Evolutionary conservation across 108 stramenopile species (phyloP), one percentile per base, ranked within the genome.

Genomic region (Halocafeteria seosinensis): DNA sequence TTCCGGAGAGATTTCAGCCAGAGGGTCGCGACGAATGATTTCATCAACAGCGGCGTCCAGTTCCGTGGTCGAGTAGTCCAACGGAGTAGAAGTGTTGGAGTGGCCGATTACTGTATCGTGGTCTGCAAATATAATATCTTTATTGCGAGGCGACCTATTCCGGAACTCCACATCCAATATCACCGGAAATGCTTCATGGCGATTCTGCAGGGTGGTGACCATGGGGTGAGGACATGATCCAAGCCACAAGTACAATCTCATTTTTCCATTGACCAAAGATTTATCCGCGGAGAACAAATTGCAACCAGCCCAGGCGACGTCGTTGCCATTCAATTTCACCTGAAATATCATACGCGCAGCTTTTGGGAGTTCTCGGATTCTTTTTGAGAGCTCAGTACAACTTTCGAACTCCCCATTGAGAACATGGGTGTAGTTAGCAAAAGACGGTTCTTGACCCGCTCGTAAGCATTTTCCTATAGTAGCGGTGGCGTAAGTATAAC

Each of bases 291-390:
- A 34, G 36, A 67, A 64, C 0, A 67, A 50, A 5, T 11, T 37
- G 33, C 32, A 6, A 0, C 66, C 66, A 24, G 67, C 62, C 67
- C 61, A 62, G 37, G 59, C 61, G 17, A 50, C 37, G 29, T 53
- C 34, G 1, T 8, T 25, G 37, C 26, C 24, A 26, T 31, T n/a
- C 12, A 59, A n/a, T 25, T 38, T 25, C 61, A 68, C 61, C 17
- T 37, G 62, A 36, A 68, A 68, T 25, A 68, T 31, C 26, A 69
- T 51, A 24, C 73, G 68, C 1, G 69, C 53, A 17, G 69, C 73
- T 4, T 66, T 55, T 5, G 73, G 73, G 21, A 74, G 61, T 17
- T 47, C 42, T n/a, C n/a, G n/a, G n/a, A n/a, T n/a, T n/a, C n/a
- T n/a, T n/a, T n/a, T n/a, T n/a, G n/a, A n/a, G n/a, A n/a, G n/a